Conservation (phyloP, 192 early-diverging fungal genomes). For the Rhizophagus sp. region DNA sequence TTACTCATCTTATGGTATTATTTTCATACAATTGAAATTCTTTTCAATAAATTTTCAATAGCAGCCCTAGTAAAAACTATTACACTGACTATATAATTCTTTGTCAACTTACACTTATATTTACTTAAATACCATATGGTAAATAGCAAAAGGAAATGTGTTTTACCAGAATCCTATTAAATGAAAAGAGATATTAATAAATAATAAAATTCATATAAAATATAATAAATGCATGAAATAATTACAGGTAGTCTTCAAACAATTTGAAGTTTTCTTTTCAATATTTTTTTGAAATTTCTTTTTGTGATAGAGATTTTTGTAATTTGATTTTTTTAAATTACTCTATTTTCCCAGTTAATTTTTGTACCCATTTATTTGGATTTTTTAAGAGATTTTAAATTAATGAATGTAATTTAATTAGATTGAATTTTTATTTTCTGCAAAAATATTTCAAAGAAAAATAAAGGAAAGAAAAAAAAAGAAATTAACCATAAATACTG, state of each 20-base stretch:
- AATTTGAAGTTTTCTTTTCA: constrained; percentile 41
- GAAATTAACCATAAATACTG: constrained; percentile 19
- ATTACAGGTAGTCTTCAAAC: constrained; percentile 24
- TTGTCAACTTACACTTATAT: too few relatives aligned
- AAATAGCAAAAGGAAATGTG: constrained; percentile 48
- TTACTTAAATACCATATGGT: constrained; percentile 38
- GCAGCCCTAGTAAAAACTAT: constrained; percentile 44
- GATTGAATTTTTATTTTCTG: too few relatives aligned
- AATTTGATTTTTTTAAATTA: too few relatives aligned
- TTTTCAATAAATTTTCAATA: too few relatives aligned
- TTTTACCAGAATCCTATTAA: constrained; percentile 51
- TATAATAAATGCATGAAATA: too few relatives aligned
- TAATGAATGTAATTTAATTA: background rate
- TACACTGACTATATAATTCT: constrained; percentile 45
- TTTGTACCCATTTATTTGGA: constrained; percentile 40
- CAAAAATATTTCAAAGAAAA: too few relatives aligned
- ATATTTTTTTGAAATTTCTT: constrained; percentile 39
- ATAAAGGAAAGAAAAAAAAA: too few relatives aligned
- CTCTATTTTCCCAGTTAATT: too few relatives aligned
- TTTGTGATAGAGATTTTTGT: constrained; percentile 42
- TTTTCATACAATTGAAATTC: too few relatives aligned
- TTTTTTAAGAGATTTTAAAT: constrained; percentile 36
- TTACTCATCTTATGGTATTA: too few relatives aligned
- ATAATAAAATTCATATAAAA: too few relatives aligned
- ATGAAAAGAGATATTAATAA: too few relatives aligned